Conservation (phyloP, 2,329 filamentous ascomycete genomes). For the Bipolaris gigantea region DNA sequence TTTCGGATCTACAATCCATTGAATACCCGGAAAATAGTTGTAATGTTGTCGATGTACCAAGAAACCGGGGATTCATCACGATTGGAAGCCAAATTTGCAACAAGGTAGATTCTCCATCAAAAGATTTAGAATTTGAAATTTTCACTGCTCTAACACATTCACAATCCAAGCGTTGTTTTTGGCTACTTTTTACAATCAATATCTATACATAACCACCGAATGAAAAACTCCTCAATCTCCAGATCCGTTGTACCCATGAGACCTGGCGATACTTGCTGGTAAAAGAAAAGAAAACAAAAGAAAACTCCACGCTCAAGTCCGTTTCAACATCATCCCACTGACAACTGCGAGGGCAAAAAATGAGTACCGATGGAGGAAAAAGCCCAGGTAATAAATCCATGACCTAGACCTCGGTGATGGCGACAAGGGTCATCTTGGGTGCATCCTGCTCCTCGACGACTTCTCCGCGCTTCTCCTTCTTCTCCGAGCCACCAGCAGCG, state of each 20-base stretch:
- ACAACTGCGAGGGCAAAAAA: background rate
- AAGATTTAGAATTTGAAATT: background rate
- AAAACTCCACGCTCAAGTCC: background rate
- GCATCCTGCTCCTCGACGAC: slow-evolving; percentile 36
- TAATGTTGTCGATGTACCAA: background rate
- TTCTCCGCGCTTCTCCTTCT: slow-evolving; percentile 32
- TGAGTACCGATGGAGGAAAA: background rate
- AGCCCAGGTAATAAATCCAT: slow-evolving; percentile 3
- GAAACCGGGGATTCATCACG: background rate
- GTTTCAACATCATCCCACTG: background rate
- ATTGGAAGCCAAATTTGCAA: background rate
- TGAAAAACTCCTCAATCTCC: background rate
- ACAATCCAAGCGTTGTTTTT: background rate
- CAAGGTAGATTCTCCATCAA: background rate
- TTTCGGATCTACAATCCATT: too few species aligned
- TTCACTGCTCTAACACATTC: background rate
- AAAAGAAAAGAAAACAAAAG: background rate
- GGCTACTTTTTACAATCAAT: background rate
- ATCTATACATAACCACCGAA: background rate
- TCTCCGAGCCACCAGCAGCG: slow-evolving; percentile 34
- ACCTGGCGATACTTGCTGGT: background rate
- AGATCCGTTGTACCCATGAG: background rate
- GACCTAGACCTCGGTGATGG: slow-evolving; percentile 43
- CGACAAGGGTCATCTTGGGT: slow-evolving; percentile 46
- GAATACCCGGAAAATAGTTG: too few species aligned